phyloP scores from a whole-genome alignment of 768 basidiomycete genomes.

The Tricholoma sp. region DNA sequence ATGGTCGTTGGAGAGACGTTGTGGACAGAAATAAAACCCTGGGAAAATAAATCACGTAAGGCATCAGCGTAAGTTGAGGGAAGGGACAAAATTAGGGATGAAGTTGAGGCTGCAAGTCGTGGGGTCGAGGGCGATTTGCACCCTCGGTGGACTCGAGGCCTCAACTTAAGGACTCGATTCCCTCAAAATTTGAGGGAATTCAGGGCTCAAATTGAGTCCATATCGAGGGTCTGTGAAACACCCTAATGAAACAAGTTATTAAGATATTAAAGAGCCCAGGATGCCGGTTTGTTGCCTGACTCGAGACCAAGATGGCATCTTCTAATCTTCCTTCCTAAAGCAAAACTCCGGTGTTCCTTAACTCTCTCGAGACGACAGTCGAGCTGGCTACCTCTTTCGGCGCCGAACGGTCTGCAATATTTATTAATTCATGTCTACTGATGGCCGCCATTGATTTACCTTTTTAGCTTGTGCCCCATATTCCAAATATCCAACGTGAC shows the following conservation, averaged over 20 bases:
- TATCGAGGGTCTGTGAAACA: too few species aligned
- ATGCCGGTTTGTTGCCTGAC: conserved; percentile 55
- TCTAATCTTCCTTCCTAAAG: conserved; percentile 30
- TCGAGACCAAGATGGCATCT: not conserved
- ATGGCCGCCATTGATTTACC: not conserved
- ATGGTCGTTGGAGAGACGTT: too few species aligned
- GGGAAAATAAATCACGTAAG: too few species aligned
- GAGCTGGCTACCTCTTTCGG: conserved; percentile 74
- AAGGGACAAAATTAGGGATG: too few species aligned
- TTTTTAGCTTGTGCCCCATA: conserved; percentile 74
- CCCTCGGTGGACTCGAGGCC: too few species aligned
- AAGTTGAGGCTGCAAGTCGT: too few species aligned
- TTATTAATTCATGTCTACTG: not conserved
- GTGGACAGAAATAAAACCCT: too few species aligned
- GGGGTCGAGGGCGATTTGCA: too few species aligned
- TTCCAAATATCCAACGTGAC: conserved; percentile 94
- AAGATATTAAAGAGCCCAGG: conserved; percentile 93
- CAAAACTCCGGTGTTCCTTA: conserved; percentile 80
- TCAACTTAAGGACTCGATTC: too few species aligned
- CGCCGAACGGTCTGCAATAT: conserved; percentile 52
- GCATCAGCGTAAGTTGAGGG: too few species aligned
- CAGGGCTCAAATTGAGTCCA: too few species aligned
- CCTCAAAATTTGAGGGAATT: too few species aligned
- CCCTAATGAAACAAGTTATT: conserved; percentile 80
- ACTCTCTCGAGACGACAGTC: conserved; percentile 74